Evolutionary conservation across 192 early-diverging fungal genomes (phyloP), one percentile per base, ranked within the genome.

Genomic region (Umbelopsis sp.): DNA sequence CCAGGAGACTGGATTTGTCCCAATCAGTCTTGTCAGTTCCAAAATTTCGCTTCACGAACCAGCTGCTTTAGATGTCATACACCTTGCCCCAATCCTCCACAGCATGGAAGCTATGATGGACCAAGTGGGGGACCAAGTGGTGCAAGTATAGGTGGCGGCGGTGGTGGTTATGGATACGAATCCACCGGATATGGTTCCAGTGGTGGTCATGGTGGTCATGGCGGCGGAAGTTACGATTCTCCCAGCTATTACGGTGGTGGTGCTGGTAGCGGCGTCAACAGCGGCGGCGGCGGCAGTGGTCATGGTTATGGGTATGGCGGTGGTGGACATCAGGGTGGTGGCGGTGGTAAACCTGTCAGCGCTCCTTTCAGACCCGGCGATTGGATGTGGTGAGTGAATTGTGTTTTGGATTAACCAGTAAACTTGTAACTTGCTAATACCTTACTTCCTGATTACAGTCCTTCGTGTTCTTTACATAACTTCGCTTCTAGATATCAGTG

Each of bases 1-100:
- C 84, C 84, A 12, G 92, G 92, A 12, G 91, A 92, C 75, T 93
- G 91, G 91, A 88, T 89, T 50, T 94, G 92, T 73, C 82, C 88
- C 9, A 87, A 88, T 65, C 78, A 81, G 11, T 41, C 47, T 41
- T 94, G 92, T 76, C 69, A 71, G 16, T 94, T 92, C 78, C 91
- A 91, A 59, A 94, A 94, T 77, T 94, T 93, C 80, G 88, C 92
- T 0, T 92, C 91, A 20, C 79, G 92, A 34, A 80, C 78, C 21
- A 74, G 81, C 44, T 94, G 92, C 71, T 82, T 90, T 78, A 81
- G 86, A 17, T 94, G 92, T 66, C 65, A 82, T 43, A 81, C 86
- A 21, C 81, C 73, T 49, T 74, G 70, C 11, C 79, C 79, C 16
- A 72, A 66, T 44, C 3, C 65, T 52, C 38, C 29, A 22, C 54